phyloP scores from a whole-genome alignment of 108 stramenopile species.

The Nitzschia palea region DNA sequence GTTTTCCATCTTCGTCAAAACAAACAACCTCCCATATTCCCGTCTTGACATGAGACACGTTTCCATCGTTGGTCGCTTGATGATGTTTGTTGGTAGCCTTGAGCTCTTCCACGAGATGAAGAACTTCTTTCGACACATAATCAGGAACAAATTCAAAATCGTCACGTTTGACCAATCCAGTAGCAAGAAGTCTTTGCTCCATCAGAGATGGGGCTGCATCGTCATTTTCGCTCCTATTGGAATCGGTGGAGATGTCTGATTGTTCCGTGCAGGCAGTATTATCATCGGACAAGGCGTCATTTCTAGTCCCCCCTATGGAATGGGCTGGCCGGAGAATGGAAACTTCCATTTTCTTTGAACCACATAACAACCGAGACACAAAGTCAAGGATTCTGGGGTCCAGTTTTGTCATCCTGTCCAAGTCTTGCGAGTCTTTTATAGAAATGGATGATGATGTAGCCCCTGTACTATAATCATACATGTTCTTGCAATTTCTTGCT shows the following conservation, averaged over 20 bases:
- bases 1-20: slow-evolving; percentile 15
- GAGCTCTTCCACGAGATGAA: slow-evolving; percentile 1
- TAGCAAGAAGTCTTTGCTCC: slow-evolving; percentile 2
- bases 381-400: no score
- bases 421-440: no score
- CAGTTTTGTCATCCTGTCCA: no score
- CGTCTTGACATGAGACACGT: slow-evolving; percentile 29
- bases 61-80: not conserved
- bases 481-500: no score
- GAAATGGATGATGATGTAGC: no score
- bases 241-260: not conserved
- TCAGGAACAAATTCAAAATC: slow-evolving; percentile 23
- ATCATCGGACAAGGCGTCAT: not conserved
- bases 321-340: no score
- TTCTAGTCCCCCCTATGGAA: no score
- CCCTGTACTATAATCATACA: no score
- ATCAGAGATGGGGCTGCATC: not conserved
- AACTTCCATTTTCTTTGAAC: no score
- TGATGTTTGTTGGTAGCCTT: not conserved
- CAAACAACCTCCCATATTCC: slow-evolving; percentile 24
- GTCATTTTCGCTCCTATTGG: not conserved
- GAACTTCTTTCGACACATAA: slow-evolving; percentile 29
- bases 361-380: no score
- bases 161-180: not conserved
- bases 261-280: not conserved